Percentiles rank a stretch among this genome's conserved stretches.
Conservation (phyloP, 2,329 filamentous ascomycete species). For the Penicillium sp. region DNA sequence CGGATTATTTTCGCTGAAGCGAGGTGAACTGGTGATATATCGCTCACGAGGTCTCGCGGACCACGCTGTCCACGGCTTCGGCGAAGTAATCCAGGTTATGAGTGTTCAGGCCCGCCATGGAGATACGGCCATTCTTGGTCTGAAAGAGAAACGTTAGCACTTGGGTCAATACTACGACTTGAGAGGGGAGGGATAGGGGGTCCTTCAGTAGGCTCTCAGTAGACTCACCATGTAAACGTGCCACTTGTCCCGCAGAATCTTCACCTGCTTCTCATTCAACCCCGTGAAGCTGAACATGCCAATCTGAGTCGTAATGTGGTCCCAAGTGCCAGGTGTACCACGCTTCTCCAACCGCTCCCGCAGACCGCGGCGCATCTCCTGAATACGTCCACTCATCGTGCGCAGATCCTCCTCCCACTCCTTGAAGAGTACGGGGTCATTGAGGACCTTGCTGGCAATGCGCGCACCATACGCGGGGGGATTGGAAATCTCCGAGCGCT, state of each 20-base stretch:
- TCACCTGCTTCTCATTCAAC: constrained; percentile 52
- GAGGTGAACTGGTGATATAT: background rate
- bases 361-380: constrained; percentile 80
- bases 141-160: constrained; percentile 15
- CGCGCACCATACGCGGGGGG: constrained; percentile 92
- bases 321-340: constrained; percentile 87
- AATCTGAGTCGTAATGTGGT: constrained; percentile 97
- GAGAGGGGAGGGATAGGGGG: no score
- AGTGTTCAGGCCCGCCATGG: constrained; percentile 96
- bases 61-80: constrained; percentile 81
- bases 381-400: constrained; percentile 95
- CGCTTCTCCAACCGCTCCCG: constrained; percentile 79
- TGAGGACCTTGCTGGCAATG: constrained; percentile 81
- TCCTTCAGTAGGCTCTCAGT: no score
- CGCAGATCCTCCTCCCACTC: constrained; percentile 92
- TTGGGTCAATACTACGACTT: no score
- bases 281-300: constrained; percentile 94
- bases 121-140: constrained; percentile 97
- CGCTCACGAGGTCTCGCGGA: constrained; percentile 50
- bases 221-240: constrained; percentile 52
- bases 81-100: constrained; percentile 92
- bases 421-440: constrained; percentile 76
- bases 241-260: constrained; percentile 49
- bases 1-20: background rate
- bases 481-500: constrained; percentile 97